Evolutionary conservation across 2,329 filamentous ascomycete species (phyloP), one percentile per base, ranked within the genome.

Genomic region (Emericellopsis atlantica): DNA sequence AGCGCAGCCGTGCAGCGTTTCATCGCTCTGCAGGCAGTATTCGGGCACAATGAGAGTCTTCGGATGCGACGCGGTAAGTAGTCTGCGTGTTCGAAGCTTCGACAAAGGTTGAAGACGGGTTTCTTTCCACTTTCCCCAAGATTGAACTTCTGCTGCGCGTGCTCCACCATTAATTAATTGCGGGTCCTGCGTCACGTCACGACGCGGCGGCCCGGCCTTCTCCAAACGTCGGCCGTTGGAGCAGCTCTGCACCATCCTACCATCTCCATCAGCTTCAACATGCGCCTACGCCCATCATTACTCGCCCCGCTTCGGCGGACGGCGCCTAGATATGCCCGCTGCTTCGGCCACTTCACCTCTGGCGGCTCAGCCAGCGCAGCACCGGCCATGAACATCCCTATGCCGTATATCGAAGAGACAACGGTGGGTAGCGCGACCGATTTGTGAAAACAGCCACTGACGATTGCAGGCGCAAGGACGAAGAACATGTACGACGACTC

Each of bases 391-490:
- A 40, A 65, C 45, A 69, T 78, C 43, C 74, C 74, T 14, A 66
- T 78, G 59, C 74, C 74, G 1, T 77, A 75, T 51, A 77, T 79
- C 53, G 61, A 64, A 49, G 61, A 64, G 56, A 62, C 59, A 21
- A 61, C 61, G 49, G 61, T 64, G 48, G 54, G 61, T 50, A 39
- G 41, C 15, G 5, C 15, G 14, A 11, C 23, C 22, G 14, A 10
- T 36, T 37, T 11, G 26, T 6, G 26, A 9, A 21, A 24, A 29
- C 26, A 37, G 16, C 8, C 11, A 41, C 58, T 63, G 49, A 62
- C 41, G 32, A 23, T n/a, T 12, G 43, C 52, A 88, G 83, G 73
- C 79, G 52, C 80, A 80, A 48, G 83, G 83, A 46, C 84, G 82
- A 73, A 80, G 81, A 58, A 85, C 81, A 59, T 86, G 82, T 87